Conservation (phyloP, 78 protist genomes). For the Dictyostelium firmibasis region DNA sequence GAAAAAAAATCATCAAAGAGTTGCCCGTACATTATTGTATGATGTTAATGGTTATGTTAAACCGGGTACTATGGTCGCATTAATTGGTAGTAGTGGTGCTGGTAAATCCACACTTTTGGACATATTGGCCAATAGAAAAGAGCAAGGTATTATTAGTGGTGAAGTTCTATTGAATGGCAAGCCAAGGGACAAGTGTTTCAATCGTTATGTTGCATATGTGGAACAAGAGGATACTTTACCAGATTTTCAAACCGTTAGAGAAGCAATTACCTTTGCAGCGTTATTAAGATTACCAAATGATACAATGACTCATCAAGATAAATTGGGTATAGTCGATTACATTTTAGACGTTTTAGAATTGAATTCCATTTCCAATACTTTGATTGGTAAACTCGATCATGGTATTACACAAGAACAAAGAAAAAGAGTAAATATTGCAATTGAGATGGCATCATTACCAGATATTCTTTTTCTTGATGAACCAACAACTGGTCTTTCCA, state of each 20-base stretch:
- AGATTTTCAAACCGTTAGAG: conserved; percentile 35
- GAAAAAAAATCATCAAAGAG: not conserved
- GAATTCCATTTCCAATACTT: not conserved
- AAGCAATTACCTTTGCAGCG: conserved; percentile 70
- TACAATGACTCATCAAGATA: not conserved
- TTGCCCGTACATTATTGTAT: conserved; percentile 16
- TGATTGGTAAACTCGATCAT: conserved; percentile 23
- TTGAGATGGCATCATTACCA: conserved; percentile 58
- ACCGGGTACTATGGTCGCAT: conserved; percentile 73
- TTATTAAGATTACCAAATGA: conserved; percentile 24
- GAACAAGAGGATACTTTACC: conserved; percentile 63
- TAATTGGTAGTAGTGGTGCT: conserved; percentile 87
- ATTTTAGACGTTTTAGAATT: conserved; percentile 58
- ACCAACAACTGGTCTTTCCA: conserved; percentile 65
- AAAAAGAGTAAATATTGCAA: conserved; percentile 58
- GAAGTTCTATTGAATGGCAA: conserved; percentile 65
- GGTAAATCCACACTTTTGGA: conserved; percentile 88
- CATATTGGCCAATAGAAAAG: conserved; percentile 73
- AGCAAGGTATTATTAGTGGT: conserved; percentile 32
- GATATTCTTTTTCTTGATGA: conserved; percentile 61
- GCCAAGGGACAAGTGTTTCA: conserved; percentile 39
- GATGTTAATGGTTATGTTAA: conserved; percentile 54
- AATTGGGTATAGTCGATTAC: conserved; percentile 1
- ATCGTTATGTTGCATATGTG: conserved; percentile 68
- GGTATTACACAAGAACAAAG: conserved; percentile 66